Evolutionary conservation across 2,329 filamentous ascomycete species (phyloP), one percentile per base, ranked within the genome.

Genomic region (Dothideomycetes sp.): DNA sequence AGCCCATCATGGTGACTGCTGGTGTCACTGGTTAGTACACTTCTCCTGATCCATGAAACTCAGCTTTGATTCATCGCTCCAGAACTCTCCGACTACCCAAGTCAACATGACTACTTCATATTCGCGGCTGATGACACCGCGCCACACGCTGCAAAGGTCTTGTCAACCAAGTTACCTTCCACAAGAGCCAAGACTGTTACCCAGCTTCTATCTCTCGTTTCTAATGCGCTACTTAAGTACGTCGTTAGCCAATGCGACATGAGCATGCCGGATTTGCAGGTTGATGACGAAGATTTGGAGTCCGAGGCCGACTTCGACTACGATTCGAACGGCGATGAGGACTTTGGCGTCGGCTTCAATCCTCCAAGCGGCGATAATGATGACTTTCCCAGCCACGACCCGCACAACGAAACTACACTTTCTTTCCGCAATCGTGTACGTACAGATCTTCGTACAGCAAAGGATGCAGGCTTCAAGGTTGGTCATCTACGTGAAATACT

Each of bases 401-500:
- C 34, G 31, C 29, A 15, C 19, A n/a, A 17, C 22, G 9, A 9
- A 29, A 12, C 31, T 16, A 9, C 36, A 15, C 17, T 39, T 10
- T 35, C 38, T 3, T 40, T 52, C 33, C 47, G 51, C 10, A 42
- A 48, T 15, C 53, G 55, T 10, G 42, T 60, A 15, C 52, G 54
- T 19, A 38, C 40, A 19, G 84, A 89, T 53, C 66, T 94, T 7
- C 65, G 64, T 30, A 58, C 59, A 16, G 76, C 73, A 3, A 80
- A 77, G 50, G 49, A 63, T 2, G 74, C 77, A 1, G 86, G 86
- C 0, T 84, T 86, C 58, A 80, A 73, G 45, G 66, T 89, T 19
- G 83, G 80, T 2, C 64, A 79, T 22, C 56, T 82, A 9, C 69
- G 68, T 10, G 64, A 69, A 14, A 61, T 77, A 14, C 56, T 68